These are phyloP conservation scores for Chalciporus chontae DNA, from an alignment of 768 basidiomycete species.

Conservation along the genomic window DNA sequence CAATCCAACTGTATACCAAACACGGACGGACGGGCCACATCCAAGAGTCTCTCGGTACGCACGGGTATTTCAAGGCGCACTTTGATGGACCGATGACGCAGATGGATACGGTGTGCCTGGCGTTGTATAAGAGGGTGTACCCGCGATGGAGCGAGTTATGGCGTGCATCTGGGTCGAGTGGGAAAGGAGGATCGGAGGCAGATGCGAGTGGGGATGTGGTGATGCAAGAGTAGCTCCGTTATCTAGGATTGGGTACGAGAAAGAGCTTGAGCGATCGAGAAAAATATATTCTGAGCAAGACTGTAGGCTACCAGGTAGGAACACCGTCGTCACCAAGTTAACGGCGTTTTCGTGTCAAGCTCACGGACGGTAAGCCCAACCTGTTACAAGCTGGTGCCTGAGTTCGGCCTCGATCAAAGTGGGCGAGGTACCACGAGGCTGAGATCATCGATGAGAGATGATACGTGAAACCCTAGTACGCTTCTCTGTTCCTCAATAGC, in stretches of 20 bases:
- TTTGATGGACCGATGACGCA: constrained; percentile 91
- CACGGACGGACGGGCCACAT: constrained; percentile 88
- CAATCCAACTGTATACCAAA: constrained; percentile 91
- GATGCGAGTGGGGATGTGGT: constrained; percentile 18
- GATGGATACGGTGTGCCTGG: constrained; percentile 97
- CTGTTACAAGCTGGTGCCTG: too few species aligned
- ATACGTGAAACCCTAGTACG: too few species aligned
- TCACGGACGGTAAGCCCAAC: too few species aligned
- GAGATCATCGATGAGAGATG: too few species aligned
- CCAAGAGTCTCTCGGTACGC: constrained; percentile 88
- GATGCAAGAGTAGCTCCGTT: constrained; percentile 22
- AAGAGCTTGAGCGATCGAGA: background rate
- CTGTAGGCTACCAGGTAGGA: too few species aligned
- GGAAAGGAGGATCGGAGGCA: background rate
- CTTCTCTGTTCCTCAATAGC: too few species aligned
- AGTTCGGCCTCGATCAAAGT: too few species aligned
- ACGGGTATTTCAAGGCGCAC: constrained; percentile 96
- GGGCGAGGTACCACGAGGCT: too few species aligned
- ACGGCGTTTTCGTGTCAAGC: too few species aligned
- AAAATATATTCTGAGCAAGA: background rate
- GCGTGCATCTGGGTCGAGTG: constrained; percentile 22
- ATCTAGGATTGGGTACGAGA: background rate
- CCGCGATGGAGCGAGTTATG: constrained; percentile 78
- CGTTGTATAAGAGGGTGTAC: constrained; percentile 90
- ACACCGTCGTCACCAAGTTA: too few species aligned